These are phyloP conservation scores for Curvularia sp. DNA, from an alignment of 2,329 filamentous ascomycete species.

Conservation along the genomic window DNA sequence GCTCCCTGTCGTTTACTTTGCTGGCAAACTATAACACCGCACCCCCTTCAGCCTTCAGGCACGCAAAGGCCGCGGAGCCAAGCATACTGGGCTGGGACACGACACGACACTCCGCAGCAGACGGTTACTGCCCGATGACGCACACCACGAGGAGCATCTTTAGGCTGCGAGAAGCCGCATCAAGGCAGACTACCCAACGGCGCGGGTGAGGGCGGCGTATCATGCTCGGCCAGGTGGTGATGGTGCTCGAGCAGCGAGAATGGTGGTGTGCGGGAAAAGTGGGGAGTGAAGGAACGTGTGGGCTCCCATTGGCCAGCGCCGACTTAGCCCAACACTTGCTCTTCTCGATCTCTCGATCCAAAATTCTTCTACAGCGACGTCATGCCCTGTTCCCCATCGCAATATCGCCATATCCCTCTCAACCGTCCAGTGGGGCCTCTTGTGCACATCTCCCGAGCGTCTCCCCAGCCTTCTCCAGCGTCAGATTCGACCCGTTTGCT, in stretches of 20 bases:
- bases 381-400: conserved; percentile 13
- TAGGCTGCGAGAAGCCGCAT: conserved; percentile 6
- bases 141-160: neutral
- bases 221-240: conserved; percentile 27
- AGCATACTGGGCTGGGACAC: conserved; percentile 1
- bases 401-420: conserved; percentile 1
- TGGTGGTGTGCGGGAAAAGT: conserved; percentile 23
- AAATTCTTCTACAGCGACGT: conserved; percentile 18
- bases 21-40: no score
- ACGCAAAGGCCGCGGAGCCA: conserved; percentile 2
- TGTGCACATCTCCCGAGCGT: neutral
- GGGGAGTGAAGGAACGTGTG: conserved; percentile 13
- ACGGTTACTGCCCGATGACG: conserved; percentile 9
- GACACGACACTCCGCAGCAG: neutral
- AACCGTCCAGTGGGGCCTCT: conserved; percentile 5
- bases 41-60: neutral
- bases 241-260: conserved; percentile 12
- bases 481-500: neutral
- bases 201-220: conserved; percentile 15
- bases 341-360: conserved; percentile 30
- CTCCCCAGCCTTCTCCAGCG: neutral
- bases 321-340: conserved; percentile 3
- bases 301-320: conserved; percentile 21
- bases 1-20: no score
- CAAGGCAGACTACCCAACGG: conserved; percentile 2